Base-by-base conservation (phyloP, 331 rosid species). In the Rosa hybrid region DNA sequence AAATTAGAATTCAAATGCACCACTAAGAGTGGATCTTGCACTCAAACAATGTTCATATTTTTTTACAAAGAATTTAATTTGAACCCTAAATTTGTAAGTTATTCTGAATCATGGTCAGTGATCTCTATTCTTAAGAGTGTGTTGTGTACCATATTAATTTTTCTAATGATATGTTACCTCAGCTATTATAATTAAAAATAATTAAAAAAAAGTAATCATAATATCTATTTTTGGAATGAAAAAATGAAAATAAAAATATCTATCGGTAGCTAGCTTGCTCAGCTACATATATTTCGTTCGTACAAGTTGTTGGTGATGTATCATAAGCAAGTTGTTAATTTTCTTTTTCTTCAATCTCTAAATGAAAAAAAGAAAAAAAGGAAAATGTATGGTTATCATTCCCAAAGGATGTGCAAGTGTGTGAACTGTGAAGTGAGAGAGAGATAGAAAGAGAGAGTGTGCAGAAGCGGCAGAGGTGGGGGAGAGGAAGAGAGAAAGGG, bases 391-490 rank as follows among this genome's bases (percentile, higher is more conserved):
- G 90, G 90, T 81, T 82, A 84, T 81, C 83, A 87, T 87, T 89
- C 88, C 86, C 89, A 75, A 81, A 74, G 90, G 80, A 68, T 86
- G 80, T 60, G 64, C 71, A 77, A 27, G 74, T 20, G 70, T 14
- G 59, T 65, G 70, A 30, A 64, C n/a, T 1, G 69, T 30, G 73
- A 34, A 34, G 39, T 34, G 39, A 34, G 39, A 16, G 34, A 76
- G 72, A 75, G 78, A 81, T 77, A 64, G 82, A 68, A 84, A 80
- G 82, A 75, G 71, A 79, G 67, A 76, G 73, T 18, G 70, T 0
- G 76, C 86, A 85, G 91, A 84, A 81, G 88, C 88, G 91, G 90
- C 88, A 85, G 94, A 84, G 87, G 91, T 88, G 94, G 97, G 94
- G 92, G 94, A 81, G 69, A 84, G 79, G 81, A 76, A 81, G 86